Evolutionary conservation across 306 rosid species (phyloP), one percentile per base, ranked within the genome.

Genomic region (Begonia loranthoides): DNA sequence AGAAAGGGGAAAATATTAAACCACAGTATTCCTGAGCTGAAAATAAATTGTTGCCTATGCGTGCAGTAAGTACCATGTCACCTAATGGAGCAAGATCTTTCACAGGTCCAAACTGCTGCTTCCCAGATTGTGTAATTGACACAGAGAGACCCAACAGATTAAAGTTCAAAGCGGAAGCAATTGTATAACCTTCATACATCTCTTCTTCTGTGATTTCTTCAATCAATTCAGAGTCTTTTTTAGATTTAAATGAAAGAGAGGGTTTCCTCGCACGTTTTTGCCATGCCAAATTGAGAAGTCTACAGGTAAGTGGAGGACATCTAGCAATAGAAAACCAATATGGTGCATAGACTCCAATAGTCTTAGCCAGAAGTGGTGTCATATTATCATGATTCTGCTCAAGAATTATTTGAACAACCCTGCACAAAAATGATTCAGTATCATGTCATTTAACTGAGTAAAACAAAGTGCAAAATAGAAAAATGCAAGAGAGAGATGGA

Each of bases 161-260:
- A 60, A 90, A 86, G 70, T 86, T 86, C 57, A 82, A 67, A 62
- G 79, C 86, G 56, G 99, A 80, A 57, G 83, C 84, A 54, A 90
- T 74, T 64, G 99, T 86, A 63, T 70, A 70, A 55, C 94, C 92
- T 58, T 75, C 94, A 56, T 66, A 66, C 62, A 86, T 62, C 67
- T 90, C 99, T 70, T 86, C 99, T 68, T 78, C 87, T 50, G 83
- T 78, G 64, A 90, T 83, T 74, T 90, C 99, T 72, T 83, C 94
- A 52, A 66, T 44, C 60, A 74, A 62, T 66, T 66, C 92, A 44
- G 43, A 62, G 66, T 73, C 69, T 67, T 75, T 70, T 57, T 66
- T 70, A 50, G 79, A 59, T 58, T 59, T 81, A 62, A 76, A 73
- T 16, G 51, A 79, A 59, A 71, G 50, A 62, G 68, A 62, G 51